Conservation (phyloP, 129 eudicot genomes). For the Pseudognaphalium luteoalbum region DNA sequence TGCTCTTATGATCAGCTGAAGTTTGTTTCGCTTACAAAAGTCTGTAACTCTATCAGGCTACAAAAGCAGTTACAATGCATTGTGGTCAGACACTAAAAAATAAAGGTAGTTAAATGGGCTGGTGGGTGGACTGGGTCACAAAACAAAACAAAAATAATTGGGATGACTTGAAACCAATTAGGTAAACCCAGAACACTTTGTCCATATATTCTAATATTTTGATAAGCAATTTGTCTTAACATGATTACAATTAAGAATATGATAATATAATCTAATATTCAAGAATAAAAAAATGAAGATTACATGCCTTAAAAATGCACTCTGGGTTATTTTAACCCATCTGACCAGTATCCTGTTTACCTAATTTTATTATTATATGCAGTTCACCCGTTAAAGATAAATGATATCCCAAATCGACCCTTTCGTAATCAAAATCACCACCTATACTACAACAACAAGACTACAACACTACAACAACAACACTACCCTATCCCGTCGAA, state of each 20-base stretch:
- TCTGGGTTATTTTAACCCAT: neutral
- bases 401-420: neutral
- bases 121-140: neutral
- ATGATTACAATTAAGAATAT: neutral
- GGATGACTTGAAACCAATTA: neutral
- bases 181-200: neutral
- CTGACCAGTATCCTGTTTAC: neutral
- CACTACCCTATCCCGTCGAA: too few relatives aligned
- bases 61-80: slow-evolving; percentile 25
- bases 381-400: neutral
- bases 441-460: too few relatives aligned
- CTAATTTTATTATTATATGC: neutral
- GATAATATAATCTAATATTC: neutral
- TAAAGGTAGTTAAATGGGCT: neutral
- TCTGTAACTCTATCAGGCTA: slow-evolving; percentile 98
- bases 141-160: neutral
- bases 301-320: too few relatives aligned
- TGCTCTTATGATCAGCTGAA: slow-evolving; percentile 93
- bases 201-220: neutral
- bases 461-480: too few relatives aligned
- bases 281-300: too few relatives aligned
- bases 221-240: neutral
- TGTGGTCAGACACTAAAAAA: neutral
- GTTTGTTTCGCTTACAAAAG: slow-evolving; percentile 85
- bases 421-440: neutral